Conservation (phyloP, 2,329 filamentous ascomycete genomes). For the Sclerotinia spermophila region DNA sequence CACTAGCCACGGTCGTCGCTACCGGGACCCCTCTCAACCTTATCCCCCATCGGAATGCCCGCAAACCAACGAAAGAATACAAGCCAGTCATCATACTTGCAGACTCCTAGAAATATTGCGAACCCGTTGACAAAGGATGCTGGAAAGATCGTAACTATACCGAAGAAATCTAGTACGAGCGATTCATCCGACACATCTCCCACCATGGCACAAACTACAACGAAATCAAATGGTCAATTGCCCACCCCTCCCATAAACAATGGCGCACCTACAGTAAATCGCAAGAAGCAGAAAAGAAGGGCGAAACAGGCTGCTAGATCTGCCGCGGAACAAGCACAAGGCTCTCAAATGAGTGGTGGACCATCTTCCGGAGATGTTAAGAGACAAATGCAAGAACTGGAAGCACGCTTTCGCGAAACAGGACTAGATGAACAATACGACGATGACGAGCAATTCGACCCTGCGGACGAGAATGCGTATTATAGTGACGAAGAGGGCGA, state of each 20-base stretch:
- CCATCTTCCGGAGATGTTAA: slow-evolving; percentile 22
- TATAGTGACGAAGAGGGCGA: slow-evolving; percentile 53
- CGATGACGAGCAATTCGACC: slow-evolving; percentile 40
- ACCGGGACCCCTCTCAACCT: slow-evolving; percentile 12
- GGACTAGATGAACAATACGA: slow-evolving; percentile 31
- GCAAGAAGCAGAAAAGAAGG: slow-evolving; percentile 92
- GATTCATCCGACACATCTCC: slow-evolving; percentile 55
- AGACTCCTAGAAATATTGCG: slow-evolving; percentile 49
- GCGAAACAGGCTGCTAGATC: slow-evolving; percentile 58
- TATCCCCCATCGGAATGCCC: slow-evolving; percentile 43
- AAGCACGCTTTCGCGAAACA: slow-evolving; percentile 33
- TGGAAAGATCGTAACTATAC: slow-evolving; percentile 65
- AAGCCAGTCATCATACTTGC: slow-evolving; percentile 48
- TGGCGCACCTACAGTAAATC: slow-evolving; percentile 60
- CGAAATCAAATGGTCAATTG: slow-evolving; percentile 35
- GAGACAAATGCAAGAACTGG: slow-evolving; percentile 33
- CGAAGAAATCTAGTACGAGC: slow-evolving; percentile 48
- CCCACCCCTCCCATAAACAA: slow-evolving; percentile 32
- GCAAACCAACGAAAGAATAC: slow-evolving; percentile 51
- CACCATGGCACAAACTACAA: slow-evolving; percentile 36
- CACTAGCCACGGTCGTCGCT: slow-evolving; percentile 12
- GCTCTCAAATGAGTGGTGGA: slow-evolving; percentile 27
- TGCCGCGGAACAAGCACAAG: slow-evolving; percentile 33
- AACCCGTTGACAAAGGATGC: slow-evolving; percentile 68
- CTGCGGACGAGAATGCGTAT: slow-evolving; percentile 51